phyloP scores from a whole-genome alignment of 2,329 filamentous ascomycete species.

The Microsporum audouinii region DNA sequence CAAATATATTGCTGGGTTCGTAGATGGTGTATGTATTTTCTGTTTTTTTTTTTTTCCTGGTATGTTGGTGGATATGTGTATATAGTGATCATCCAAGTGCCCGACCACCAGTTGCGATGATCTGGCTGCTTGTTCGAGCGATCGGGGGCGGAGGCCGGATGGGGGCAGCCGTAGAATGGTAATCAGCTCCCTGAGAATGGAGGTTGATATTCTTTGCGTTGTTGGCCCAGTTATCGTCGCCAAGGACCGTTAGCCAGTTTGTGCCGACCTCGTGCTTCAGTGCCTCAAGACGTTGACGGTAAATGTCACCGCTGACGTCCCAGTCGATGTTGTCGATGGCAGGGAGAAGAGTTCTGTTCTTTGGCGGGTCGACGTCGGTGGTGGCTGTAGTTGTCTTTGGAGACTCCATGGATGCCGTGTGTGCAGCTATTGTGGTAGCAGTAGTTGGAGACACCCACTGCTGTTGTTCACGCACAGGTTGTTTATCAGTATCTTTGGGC shows the following conservation, averaged over 20 bases:
- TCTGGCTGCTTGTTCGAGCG: slow-evolving; percentile 28
- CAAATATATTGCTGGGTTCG: background rate
- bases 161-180: slow-evolving; percentile 21
- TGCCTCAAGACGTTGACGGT: slow-evolving; percentile 77
- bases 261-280: slow-evolving; percentile 75
- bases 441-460: slow-evolving; percentile 3
- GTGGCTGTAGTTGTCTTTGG: background rate
- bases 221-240: slow-evolving; percentile 55
- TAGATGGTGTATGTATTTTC: background rate
- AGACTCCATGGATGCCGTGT: background rate
- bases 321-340: slow-evolving; percentile 23
- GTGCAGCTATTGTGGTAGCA: background rate
- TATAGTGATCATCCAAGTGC: slow-evolving; percentile 23
- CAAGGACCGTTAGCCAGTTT: slow-evolving; percentile 74
- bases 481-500: background rate
- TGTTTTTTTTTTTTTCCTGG: background rate
- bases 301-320: slow-evolving; percentile 56
- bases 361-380: background rate
- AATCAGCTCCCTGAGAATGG: slow-evolving; percentile 20
- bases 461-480: background rate
- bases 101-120: slow-evolving; percentile 33
- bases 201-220: slow-evolving; percentile 22
- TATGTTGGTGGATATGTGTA: background rate
- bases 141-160: slow-evolving; percentile 24
- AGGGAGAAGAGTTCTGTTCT: slow-evolving; percentile 17